Base-by-base conservation (phyloP, 1,139 yeast species). In the Suhomyces yuchorum region DNA sequence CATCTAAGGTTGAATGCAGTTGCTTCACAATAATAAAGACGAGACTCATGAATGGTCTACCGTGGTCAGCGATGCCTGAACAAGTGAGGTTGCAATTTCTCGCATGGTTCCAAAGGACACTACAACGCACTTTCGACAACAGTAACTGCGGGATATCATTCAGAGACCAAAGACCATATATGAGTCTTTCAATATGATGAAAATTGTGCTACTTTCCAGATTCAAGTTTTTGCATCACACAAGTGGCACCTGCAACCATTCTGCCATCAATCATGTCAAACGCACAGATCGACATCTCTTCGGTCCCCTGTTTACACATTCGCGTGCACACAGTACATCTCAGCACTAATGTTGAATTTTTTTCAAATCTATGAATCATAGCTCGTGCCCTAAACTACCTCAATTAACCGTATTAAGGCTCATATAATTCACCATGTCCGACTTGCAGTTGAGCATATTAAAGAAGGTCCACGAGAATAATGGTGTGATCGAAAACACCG, bases 401-500 rank as follows among this genome's bases (percentile, higher is more conserved):
- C 23, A 14, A 33, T 38, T 23, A 28, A 28, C 24, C 33, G 34
- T 38, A 26, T 14, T 15, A 24, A 40, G 34, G 30, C 40, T 36
- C 37, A 20, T 22, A 28, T 40, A 26, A 34, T n/a, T 33, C 37
- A 42, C 20, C 37, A 80, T 81, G 85, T 76, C 83, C 41, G 85
- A 81, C 57, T 68, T 83, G 55, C 85, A 82, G 61, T 70, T 75
- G 56, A 66, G 65, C 42, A 78, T 89, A 51, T 79, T 89, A 56
- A 77, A 84, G 65, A 74, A 77, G 48, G 80, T 91, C 53, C 85
- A 83, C 54, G 75, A 75, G 55, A 67, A 70, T 48, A 66, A 76
- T 51, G 90, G 86, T 41, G 65, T 70, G 49, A 84, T 90, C 52
- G 75, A 73, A 48, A 89, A 87, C 66, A 82, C 96, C 8, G 70